Conservation (phyloP, 768 basidiomycete genomes). For the Serendipita indica region DNA sequence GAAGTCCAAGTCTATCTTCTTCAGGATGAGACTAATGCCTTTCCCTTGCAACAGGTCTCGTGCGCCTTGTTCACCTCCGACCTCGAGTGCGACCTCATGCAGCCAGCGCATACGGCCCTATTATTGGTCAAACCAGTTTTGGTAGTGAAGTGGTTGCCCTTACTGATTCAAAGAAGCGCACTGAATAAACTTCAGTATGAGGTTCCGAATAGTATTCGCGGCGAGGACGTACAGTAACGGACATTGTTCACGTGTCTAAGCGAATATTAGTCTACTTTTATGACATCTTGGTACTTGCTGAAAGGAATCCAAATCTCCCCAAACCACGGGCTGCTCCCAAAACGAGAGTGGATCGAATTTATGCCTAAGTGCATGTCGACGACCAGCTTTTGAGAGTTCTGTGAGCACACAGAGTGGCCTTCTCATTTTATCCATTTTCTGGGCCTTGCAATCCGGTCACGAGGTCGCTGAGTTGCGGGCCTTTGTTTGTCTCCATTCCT, state of each 20-base stretch:
- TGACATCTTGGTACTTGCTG: slow-evolving; percentile 34
- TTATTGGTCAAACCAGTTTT: not conserved
- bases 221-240: slow-evolving; percentile 39
- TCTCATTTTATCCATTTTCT: not conserved
- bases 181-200: slow-evolving; percentile 22
- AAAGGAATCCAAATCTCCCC: slow-evolving; percentile 70
- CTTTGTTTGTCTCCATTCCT: not conserved
- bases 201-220: not conserved
- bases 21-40: slow-evolving; percentile 61
- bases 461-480: not conserved
- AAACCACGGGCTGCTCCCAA: slow-evolving; percentile 62
- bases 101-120: slow-evolving; percentile 62
- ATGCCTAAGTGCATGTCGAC: slow-evolving; percentile 14
- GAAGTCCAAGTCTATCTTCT: slow-evolving; percentile 52
- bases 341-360: slow-evolving; percentile 41
- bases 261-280: slow-evolving; percentile 7
- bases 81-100: slow-evolving; percentile 35
- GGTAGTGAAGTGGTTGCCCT: slow-evolving; percentile 16
- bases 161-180: slow-evolving; percentile 57
- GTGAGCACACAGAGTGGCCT: slow-evolving; percentile 11
- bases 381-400: not conserved
- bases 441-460: not conserved
- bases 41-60: slow-evolving; percentile 44
- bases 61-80: slow-evolving; percentile 43
- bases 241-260: slow-evolving; percentile 69